Evolutionary conservation across 192 early-diverging fungal species (phyloP).

Genomic region (Entomortierella chlamydospora): DNA sequence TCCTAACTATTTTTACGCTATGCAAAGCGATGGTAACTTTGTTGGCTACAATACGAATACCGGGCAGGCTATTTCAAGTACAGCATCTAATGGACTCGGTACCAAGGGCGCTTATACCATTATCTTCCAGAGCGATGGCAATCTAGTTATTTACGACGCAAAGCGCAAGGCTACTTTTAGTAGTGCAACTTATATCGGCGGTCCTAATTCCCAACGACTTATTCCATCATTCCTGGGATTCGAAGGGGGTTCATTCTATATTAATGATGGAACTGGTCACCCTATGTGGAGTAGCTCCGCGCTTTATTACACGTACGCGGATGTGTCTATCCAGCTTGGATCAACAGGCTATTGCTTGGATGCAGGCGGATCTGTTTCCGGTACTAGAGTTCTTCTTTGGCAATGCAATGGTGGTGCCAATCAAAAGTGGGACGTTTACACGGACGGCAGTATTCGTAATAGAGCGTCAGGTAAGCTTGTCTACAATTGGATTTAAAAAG

Average conservation of each 20-base stretch:
- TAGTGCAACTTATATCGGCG: no score
- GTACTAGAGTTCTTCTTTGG: neutral
- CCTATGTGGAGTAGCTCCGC: neutral
- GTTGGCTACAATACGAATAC: constrained; percentile 14
- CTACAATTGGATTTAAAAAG: no score
- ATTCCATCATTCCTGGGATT: neutral
- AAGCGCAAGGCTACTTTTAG: constrained; percentile 1
- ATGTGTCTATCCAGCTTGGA: constrained; percentile 4
- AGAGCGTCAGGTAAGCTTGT: no score
- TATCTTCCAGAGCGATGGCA: constrained; percentile 17
- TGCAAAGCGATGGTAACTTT: constrained; percentile 36
- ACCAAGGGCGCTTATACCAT: constrained; percentile 19
- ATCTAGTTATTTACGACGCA: constrained; percentile 26
- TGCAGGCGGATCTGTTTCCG: neutral
- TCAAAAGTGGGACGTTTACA: constrained; percentile 6
- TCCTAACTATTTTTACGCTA: constrained; percentile 13
- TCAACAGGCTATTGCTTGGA: constrained; percentile 7
- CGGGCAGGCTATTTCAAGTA: constrained; percentile 1
- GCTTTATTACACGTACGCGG: neutral
- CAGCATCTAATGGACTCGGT: constrained; percentile 13
- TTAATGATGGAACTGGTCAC: neutral
- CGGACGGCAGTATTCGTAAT: constrained; percentile 14
- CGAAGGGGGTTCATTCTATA: neutral
- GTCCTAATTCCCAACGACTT: neutral
- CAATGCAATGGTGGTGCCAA: neutral